These are phyloP conservation scores for Fusarium sp. DNA, from an alignment of 2,329 filamentous ascomycete genomes.

Conservation along the genomic window DNA sequence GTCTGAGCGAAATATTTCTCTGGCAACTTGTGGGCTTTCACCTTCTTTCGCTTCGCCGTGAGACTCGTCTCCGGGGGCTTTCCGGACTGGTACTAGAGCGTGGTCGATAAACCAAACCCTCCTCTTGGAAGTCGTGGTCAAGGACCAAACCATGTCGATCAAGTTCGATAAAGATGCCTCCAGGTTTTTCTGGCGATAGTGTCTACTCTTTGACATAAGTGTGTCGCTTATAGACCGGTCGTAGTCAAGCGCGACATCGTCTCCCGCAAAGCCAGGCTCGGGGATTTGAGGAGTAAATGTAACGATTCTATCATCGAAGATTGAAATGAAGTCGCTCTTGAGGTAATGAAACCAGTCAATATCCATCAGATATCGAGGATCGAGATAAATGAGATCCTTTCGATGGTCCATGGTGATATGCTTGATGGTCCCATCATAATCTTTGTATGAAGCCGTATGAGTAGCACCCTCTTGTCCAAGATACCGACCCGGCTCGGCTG, in stretches of 20 bases:
- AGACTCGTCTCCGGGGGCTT: no score
- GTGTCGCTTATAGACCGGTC: constrained; percentile 2
- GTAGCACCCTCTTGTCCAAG: background rate
- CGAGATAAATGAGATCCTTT: constrained; percentile 15
- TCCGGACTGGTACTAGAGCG: background rate
- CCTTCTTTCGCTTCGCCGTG: no score
- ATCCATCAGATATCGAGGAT: background rate
- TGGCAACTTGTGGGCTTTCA: no score
- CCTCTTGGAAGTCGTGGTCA: background rate
- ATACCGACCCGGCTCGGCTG: background rate
- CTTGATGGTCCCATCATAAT: background rate
- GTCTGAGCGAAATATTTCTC: constrained; percentile 3
- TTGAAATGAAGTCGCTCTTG: no score
- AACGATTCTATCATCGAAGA: no score
- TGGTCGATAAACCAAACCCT: constrained; percentile 29
- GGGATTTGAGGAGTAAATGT: no score
- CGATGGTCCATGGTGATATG: constrained; percentile 19
- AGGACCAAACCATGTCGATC: constrained; percentile 1
- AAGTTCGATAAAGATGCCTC: background rate
- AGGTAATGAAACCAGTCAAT: no score
- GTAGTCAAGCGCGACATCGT: constrained; percentile 22
- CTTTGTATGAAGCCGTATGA: constrained; percentile 18
- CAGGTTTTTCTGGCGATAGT: no score
- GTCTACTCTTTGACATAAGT: no score
- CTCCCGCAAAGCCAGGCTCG: constrained; percentile 7